These are phyloP conservation scores for Pseudomonodictys pantanalensis DNA, from an alignment of 495 filamentous ascomycete species.

Conservation along the genomic window DNA sequence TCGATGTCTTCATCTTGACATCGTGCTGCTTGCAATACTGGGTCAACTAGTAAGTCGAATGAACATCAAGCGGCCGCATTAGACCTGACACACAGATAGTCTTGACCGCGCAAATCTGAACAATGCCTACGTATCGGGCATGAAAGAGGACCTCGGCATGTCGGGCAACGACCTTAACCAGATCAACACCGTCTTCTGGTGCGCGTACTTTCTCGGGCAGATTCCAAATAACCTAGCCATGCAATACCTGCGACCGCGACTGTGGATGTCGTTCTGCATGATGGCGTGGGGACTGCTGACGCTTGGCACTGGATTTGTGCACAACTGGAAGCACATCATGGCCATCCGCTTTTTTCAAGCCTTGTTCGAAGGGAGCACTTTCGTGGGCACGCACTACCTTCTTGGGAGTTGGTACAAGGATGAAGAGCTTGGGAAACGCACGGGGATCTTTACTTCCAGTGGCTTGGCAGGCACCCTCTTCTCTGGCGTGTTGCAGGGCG, in stretches of 20 bases:
- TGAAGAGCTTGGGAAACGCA: no score
- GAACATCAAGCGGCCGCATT: background rate
- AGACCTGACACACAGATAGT: background rate
- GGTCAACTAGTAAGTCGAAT: slow-evolving; percentile 1
- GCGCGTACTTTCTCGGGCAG: slow-evolving; percentile 17
- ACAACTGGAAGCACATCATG: no score
- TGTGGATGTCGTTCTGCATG: no score
- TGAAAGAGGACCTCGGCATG: slow-evolving; percentile 20
- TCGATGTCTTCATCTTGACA: slow-evolving; percentile 20
- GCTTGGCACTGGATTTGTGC: no score
- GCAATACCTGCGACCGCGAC: background rate
- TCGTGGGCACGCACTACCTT: no score
- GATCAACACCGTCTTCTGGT: slow-evolving; percentile 24
- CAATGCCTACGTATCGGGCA: slow-evolving; percentile 25
- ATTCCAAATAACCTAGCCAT: slow-evolving; percentile 7
- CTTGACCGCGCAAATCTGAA: slow-evolving; percentile 16
- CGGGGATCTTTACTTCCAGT: no score
- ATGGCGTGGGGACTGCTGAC: no score
- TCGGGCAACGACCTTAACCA: slow-evolving; percentile 15
- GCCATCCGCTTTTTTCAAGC: no score
- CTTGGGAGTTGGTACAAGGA: no score
- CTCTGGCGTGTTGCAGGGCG: no score
- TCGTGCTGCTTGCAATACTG: slow-evolving; percentile 15
- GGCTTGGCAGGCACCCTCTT: no score
- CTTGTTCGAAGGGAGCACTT: no score